Base-by-base conservation (phyloP, 2,329 filamentous ascomycete species). In the Onygenales sp. region DNA sequence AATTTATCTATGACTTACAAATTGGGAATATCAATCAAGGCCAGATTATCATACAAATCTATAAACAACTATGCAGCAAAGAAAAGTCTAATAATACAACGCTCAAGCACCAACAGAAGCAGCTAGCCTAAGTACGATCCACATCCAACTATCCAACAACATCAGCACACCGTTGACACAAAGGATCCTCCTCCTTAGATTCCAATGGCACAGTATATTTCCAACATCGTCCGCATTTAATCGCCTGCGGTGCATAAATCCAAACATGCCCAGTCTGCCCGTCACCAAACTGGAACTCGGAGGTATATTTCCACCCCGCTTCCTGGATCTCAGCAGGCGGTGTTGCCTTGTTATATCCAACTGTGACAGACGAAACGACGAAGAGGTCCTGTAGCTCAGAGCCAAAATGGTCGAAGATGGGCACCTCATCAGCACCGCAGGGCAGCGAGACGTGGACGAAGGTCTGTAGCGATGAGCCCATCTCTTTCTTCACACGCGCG, bases 171-270 rank as follows among this genome's bases (percentile, higher is more conserved):
- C 89, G 76, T 48, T 69, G 70, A 68, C 92, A 97, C 14, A 95
- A 71, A 40, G 73, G 68, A 14, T 86, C 82, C 60, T 85, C 77
- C 47, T 71, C 70, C n/a, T 60, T 57, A 49, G 58, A 51, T 3
- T 60, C 60, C 17, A 54, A 9, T 42, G 79, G 74, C n/a, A 86
- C 84, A 27, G 86, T 77, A 67, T 88, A 95, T 57, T 86, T 82
- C 93, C 93, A 98, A 71, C 93, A 98, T 49, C 93, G 78, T 0
- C 81, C 77, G 67, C 93, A 98, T 69, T 97, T 98, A 46, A 77
- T 71, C 10, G 72, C 69, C 11, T 67, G 67, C 0, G 83, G 77
- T 8, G 77, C 66, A 57, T 75, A 74, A 17, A 75, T 67, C 62
- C 70, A 64, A 4, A 67, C 69, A 2, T 53, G 64, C 2, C 69